Base-by-base conservation (phyloP, 163 green algal genomes). In the Chlamydomonas reinhardtii region DNA sequence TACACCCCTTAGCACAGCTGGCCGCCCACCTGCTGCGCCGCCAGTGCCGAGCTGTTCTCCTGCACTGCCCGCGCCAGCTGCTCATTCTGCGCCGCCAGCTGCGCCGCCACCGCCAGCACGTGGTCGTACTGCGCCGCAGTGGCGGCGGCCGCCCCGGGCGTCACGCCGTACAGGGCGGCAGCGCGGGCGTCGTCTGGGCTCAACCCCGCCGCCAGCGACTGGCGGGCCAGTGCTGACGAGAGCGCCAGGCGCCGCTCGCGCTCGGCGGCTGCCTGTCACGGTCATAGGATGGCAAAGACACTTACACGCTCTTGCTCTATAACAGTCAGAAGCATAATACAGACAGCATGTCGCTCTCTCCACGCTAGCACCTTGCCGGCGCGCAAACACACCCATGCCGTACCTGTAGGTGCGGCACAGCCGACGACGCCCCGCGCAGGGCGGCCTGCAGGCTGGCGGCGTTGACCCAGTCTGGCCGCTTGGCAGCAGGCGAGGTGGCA, bases 71-170 rank as follows among this genome's bases (percentile, higher is more conserved):
- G 39, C 43, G 73, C 52, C 22, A 90, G 78, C 52, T 84, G 59
- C n/a, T 90, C 86, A 56, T 90, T 90, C 66, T 87, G 79, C 32
- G 34, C 16, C 32, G 86, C 79, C 31, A 90, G 72, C 73, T 82
- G 73, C 65, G 79, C 64, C 65, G 83, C 78, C 54, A 90, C 76
- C 73, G 65, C 32, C 72, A 87, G 64, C 65, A 90, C 86, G 66
- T 88, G 86, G 31, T 88, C 62, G 32, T 88, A 84, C 73, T 90
- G 80, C 25, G 80, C 80, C 16, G 56, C 59, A 8, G 65, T 43
- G 11, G 52, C 39, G 20, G 82, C 61, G 0, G 61, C 37, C 11
- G 72, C 35, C 0, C 37, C 52, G 56, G 56, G 56, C 6, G 19
- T 62, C 22, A 39, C 25, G 72, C 82, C 82, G 43, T 74, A 74